Conservation (phyloP, 768 basidiomycete genomes). For the Auricularia sp. region DNA sequence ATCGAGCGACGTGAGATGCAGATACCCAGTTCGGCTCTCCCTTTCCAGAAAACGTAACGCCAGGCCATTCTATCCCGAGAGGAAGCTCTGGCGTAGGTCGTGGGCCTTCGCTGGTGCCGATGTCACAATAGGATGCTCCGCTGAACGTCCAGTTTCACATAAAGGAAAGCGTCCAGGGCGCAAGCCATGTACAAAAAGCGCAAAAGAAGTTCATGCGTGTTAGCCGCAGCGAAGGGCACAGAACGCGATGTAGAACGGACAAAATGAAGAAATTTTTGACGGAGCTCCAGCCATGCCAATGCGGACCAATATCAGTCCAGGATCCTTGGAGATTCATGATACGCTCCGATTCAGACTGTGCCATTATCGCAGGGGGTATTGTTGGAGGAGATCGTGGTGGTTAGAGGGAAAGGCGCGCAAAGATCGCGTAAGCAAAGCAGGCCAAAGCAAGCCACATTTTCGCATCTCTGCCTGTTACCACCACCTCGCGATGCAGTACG, state of each 20-base stretch:
- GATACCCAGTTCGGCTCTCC: not conserved
- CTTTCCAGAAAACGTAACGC: not conserved
- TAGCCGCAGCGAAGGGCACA: too few relatives aligned
- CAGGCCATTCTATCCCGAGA: not conserved
- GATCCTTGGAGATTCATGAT: not conserved
- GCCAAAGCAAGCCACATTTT: not conserved
- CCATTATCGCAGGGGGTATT: not conserved
- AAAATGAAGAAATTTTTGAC: not conserved
- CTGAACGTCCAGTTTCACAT: not conserved
- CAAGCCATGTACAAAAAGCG: not conserved
- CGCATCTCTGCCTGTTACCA: not conserved
- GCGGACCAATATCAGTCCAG: not conserved
- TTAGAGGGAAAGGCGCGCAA: not conserved
- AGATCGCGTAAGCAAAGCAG: not conserved
- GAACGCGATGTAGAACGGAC: not conserved
- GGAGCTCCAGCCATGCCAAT: not conserved
- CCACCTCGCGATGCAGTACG: slow-evolving; percentile 56
- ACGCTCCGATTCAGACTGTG: not conserved
- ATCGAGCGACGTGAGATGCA: not conserved
- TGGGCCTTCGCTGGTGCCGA: not conserved
- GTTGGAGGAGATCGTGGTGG: not conserved
- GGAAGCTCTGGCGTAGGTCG: not conserved
- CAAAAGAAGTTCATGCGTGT: not conserved
- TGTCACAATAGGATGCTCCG: not conserved
- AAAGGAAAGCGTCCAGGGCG: not conserved